Base-by-base conservation (phyloP, 2,329 filamentous ascomycete genomes). In the Fusarium xyrophilum region DNA sequence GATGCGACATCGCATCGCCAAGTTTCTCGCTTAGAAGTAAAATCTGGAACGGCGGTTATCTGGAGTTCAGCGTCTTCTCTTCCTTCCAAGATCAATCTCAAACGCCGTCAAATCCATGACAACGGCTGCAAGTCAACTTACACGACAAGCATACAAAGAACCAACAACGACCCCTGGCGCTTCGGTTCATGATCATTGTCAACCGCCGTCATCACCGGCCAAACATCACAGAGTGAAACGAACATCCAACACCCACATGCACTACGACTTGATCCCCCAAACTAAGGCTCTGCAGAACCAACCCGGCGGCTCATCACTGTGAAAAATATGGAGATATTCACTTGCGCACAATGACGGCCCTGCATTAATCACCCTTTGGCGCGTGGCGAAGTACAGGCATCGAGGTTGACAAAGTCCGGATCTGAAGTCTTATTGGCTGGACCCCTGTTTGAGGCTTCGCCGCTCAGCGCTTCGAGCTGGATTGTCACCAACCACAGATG, bases 381-480 rank as follows among this genome's bases (percentile, higher is more conserved):
- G 72, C 70, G 73, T 74, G 72, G 68, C 60, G 56, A 70, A 40
- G 36, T 61, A 62, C 62, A 57, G 50, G 59, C 56, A 48, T 61
- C 57, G 50, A 40, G 39, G 62, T 60, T 57, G 56, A 40, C 39
- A 51, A 44, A 56, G 48, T 40, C 46, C 21, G 14, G 32, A 32
- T 42, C 15, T n/a, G 53, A 35, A 54, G 7, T 43, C 60, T 70
- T 53, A 77, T 78, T 77, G 76, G 76, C 51, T 42, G 57, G 53
- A 57, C 68, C 55, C 71, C 65, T 70, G 69, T 57, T 52, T 35
- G 57, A 55, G 60, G 63, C 56, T 56, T 67, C 56, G 51, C 43
- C 55, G 66, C 65, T 71, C 68, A 68, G 76, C 76, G 76, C 75
- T 77, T 77, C 73, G 69, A 70, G 53, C 47, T 50, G 23, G 39